phyloP scores from a whole-genome alignment of 2,329 filamentous ascomycete genomes.

The Ciborinia camelliae region DNA sequence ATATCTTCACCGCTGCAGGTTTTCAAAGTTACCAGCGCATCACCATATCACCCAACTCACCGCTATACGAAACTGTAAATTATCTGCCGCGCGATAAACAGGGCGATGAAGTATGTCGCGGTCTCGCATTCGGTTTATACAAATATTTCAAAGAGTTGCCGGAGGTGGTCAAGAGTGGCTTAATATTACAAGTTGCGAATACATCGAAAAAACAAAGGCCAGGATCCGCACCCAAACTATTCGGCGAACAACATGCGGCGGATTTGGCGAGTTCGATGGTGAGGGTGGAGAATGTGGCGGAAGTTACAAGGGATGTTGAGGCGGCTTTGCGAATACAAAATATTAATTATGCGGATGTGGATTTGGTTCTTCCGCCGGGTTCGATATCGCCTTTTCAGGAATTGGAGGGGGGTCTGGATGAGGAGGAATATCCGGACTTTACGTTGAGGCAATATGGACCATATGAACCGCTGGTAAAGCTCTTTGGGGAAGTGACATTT shows the following conservation, averaged over 20 bases:
- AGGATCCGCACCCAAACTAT: slow-evolving; percentile 61
- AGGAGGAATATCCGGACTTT: slow-evolving; percentile 64
- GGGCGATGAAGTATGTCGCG: slow-evolving; percentile 89
- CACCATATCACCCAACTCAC: slow-evolving; percentile 87
- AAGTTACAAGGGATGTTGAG: slow-evolving; percentile 70
- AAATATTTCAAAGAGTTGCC: slow-evolving; percentile 93
- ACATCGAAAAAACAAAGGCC: slow-evolving; percentile 50
- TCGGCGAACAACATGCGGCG: slow-evolving; percentile 89
- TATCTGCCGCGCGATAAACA: slow-evolving; percentile 90
- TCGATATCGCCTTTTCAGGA: slow-evolving; percentile 62
- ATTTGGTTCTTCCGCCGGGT: slow-evolving; percentile 78
- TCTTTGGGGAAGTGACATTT: slow-evolving; percentile 82
- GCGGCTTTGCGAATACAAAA: slow-evolving; percentile 77
- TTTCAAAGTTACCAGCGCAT: slow-evolving; percentile 87
- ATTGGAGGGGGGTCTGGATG: slow-evolving; percentile 57
- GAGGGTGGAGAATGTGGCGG: slow-evolving; percentile 70
- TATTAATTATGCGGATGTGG: slow-evolving; percentile 80
- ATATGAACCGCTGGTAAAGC: slow-evolving; percentile 72
- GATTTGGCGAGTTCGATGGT: slow-evolving; percentile 83
- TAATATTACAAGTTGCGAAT: slow-evolving; percentile 51
- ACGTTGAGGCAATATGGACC: slow-evolving; percentile 68
- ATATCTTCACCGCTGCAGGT: slow-evolving; percentile 86
- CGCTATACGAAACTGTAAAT: slow-evolving; percentile 85
- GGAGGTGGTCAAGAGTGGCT: slow-evolving; percentile 66
- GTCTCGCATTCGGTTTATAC: slow-evolving; percentile 84